Base-by-base conservation (phyloP, 495 filamentous ascomycete genomes). In the Aspergillus steynii region DNA sequence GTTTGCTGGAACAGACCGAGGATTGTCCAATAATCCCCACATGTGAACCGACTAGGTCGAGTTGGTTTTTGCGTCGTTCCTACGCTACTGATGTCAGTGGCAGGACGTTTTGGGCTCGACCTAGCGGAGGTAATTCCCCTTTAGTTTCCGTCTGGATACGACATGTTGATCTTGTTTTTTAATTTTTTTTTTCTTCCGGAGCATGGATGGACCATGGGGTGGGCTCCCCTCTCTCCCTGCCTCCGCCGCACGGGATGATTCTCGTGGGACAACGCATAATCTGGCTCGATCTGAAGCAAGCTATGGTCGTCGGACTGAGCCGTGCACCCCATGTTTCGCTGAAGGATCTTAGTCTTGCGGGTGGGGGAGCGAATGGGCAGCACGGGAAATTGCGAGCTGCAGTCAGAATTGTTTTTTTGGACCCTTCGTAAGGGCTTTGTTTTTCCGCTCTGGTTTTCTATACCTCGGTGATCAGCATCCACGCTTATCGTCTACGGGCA, bases 11-110 rank as follows among this genome's bases (percentile, higher is more conserved):
- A 42, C 50, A 64, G 50, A 52, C 67, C 71, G 66, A 71, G 69
- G 65, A 53, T 51, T 28, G 37, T 15, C 45, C 25, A 47, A 49
- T 8, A 14, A 64, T 50, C 65, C 62, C 67, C 67, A 68, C 65
- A 71, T 67, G 71, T 70, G 67, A 74, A 63, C 50, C 52, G 64
- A 53, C 57, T 52, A 51, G 50, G 42, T 60, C 47, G 49, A 31
- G 25, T 28, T 55, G 56, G 50, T 46, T 53, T 59, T 62, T 52
- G 53, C 42, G 52, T 54, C 58, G 57, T 50, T 27, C 34, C 29
- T 56, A 27, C 20, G 51, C 34, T 48, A 32, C 55, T 65, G 62
- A 65, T 61, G 61, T 63, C 61, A 65, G 53, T 63, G 47, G 42
- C 37, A 29, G 48, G 51, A 61, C 32, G 56, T 51, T 58, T 63